Evolutionary conservation across 139 green algal species (phyloP), one percentile per base, ranked within the genome.

Genomic region (Micractinium conductrix): DNA sequence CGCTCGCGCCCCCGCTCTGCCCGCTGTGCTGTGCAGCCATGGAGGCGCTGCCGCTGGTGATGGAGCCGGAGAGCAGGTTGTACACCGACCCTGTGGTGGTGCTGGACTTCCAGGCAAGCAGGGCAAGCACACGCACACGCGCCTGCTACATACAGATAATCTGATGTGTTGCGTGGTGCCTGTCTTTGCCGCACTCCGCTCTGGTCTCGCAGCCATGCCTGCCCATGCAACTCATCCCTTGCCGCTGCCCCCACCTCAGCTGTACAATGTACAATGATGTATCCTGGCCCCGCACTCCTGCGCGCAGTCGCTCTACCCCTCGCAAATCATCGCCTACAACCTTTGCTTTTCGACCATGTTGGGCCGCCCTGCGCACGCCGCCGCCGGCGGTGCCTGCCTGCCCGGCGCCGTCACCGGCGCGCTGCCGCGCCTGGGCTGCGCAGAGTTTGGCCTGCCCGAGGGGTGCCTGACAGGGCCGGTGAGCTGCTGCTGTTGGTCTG

Each of bases 61-160:
- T 99, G 93, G 97, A 99, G 91, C 97, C 97, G 4, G 89, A 97
- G 88, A 94, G 83, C 37, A 79, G 91, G 37, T 81, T 99, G 43
- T 98, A 99, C 91, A 86, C 83, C 22, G 88, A 90, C 82, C 97
- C 97, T 4, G 91, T 97, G 21, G 86, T 98, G 28, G 97, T 99
- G 63, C 92, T 99, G 79, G 97, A 99, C 90, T 99, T 99, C 87
- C 96, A 99, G 91, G n/a, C n/a, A n/a, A n/a, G n/a, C n/a, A n/a
- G n/a, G n/a, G n/a, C n/a, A n/a, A n/a, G n/a, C n/a, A n/a, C n/a
- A n/a, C n/a, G n/a, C n/a, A n/a, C n/a, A n/a, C n/a, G n/a, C n/a
- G n/a, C n/a, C n/a, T n/a, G n/a, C n/a, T n/a, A n/a, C n/a, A n/a
- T n/a, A n/a, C n/a, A n/a, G n/a, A n/a, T n/a, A n/a, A n/a, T n/a